Conservation (phyloP, 108 stramenopile genomes). For the Thalassiosira profunda region DNA sequence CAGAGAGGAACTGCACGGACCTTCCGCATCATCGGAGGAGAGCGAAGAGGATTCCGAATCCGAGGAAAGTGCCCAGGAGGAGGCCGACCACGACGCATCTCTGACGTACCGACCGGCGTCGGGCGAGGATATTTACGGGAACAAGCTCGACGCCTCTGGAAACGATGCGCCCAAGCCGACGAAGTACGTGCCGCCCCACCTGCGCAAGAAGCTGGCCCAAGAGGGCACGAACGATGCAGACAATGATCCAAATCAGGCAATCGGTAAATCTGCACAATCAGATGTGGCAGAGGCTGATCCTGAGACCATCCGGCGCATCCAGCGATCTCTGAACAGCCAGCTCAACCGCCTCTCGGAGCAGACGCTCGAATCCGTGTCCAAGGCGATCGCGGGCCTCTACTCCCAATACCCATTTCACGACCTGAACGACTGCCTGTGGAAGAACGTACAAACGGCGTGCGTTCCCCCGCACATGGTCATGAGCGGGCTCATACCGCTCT, state of each 20-base stretch:
- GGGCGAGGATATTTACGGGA: conserved; percentile 97
- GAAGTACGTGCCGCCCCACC: conserved; percentile 89
- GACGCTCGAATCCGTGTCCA: conserved; percentile 86
- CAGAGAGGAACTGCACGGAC: conserved; percentile 15
- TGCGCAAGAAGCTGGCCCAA: conserved; percentile 52
- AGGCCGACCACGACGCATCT: conserved; percentile 60
- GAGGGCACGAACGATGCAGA: conserved; percentile 16
- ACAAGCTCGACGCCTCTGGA: conserved; percentile 53
- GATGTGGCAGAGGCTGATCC: conserved; percentile 23
- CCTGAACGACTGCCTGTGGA: conserved; percentile 79
- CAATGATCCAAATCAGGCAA: too few relatives aligned
- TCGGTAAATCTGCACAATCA: too few relatives aligned
- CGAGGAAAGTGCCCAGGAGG: conserved; percentile 37
- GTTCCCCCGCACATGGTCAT: conserved; percentile 69
- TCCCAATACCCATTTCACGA: conserved; percentile 58
- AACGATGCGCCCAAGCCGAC: conserved; percentile 25
- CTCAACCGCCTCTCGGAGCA: conserved; percentile 94
- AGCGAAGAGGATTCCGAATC: conserved; percentile 20
- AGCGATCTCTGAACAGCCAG: conserved; percentile 82
- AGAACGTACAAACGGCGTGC: conserved; percentile 71
- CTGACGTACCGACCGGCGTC: conserved; percentile 80
- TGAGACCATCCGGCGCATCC: conserved; percentile 49
- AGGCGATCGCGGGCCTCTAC: conserved; percentile 63
- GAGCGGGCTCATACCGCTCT: conserved; percentile 86
- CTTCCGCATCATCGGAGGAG: too few relatives aligned